phyloP scores from a whole-genome alignment of 768 basidiomycete genomes.

The Boletus coccyginus region DNA sequence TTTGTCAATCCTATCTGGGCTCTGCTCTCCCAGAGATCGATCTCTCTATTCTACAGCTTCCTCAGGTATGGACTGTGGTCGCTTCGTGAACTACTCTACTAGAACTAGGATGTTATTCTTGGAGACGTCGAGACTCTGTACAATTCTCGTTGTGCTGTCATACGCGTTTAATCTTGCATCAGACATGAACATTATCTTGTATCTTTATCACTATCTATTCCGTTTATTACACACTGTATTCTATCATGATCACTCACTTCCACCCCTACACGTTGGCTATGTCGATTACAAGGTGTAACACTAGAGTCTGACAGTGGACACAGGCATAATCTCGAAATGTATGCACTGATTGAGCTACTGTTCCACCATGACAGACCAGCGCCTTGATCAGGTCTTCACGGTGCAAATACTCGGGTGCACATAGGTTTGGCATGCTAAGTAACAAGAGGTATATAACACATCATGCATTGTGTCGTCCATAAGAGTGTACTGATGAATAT shows the following conservation, averaged over 20 bases:
- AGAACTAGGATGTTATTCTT: neutral
- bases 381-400: neutral
- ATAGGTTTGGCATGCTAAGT: too few species aligned
- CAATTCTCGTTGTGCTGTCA: neutral
- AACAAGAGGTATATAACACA: neutral
- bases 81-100: neutral
- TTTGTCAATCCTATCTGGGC: neutral
- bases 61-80: neutral
- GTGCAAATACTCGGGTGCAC: neutral
- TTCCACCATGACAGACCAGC: neutral
- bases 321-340: too few species aligned
- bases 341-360: neutral
- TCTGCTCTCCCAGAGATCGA: constrained; percentile 4
- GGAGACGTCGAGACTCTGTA: neutral
- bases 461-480: too few species aligned
- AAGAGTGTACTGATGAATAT: neutral
- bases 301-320: neutral
- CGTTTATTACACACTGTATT: neutral
- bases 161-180: neutral
- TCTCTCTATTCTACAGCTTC: constrained; percentile 7
- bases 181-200: neutral
- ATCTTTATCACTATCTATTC: neutral
- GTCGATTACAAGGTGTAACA: too few species aligned
- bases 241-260: neutral
- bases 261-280: too few species aligned